These are phyloP conservation scores for Pseudomassariella vexata DNA, from an alignment of 2,329 filamentous ascomycete species.

Conservation along the genomic window DNA sequence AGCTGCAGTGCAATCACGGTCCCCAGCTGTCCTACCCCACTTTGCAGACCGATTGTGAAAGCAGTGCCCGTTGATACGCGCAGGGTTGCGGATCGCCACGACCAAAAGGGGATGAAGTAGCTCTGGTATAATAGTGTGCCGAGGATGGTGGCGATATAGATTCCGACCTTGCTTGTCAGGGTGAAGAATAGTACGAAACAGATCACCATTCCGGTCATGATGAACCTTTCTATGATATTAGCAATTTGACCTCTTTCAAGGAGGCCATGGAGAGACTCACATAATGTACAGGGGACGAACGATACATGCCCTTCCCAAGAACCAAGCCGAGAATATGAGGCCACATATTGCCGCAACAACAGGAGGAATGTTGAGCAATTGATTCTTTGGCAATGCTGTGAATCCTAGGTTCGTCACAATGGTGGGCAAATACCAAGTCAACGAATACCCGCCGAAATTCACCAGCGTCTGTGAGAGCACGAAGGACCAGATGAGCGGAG, in stretches of 20 bases:
- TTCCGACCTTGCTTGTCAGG: constrained; percentile 28
- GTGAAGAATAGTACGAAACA: constrained; percentile 38
- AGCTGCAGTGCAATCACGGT: constrained; percentile 39
- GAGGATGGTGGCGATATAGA: constrained; percentile 38
- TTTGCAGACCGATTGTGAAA: constrained; percentile 36
- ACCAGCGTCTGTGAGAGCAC: constrained; percentile 23
- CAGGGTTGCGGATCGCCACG: constrained; percentile 35
- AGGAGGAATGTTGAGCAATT: constrained; percentile 39
- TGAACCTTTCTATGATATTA: constrained; percentile 14
- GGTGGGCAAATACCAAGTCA: constrained; percentile 35
- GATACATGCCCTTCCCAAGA: constrained; percentile 28
- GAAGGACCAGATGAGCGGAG: constrained; percentile 16
- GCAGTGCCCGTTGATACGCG: constrained; percentile 36
- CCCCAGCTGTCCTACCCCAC: constrained; percentile 35
- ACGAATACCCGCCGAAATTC: constrained; percentile 34
- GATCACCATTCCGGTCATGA: constrained; percentile 31
- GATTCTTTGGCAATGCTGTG: constrained; percentile 33
- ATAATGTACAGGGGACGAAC: constrained; percentile 33
- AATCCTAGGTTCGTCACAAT: constrained; percentile 36
- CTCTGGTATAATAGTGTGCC: constrained; percentile 35
- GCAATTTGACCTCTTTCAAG: background rate
- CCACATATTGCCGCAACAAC: constrained; percentile 32
- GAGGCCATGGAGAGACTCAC: constrained; percentile 7
- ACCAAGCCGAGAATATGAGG: constrained; percentile 32
- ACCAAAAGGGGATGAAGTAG: constrained; percentile 41